Percentiles rank a stretch among this genome's conserved stretches.
phyloP scores from a whole-genome alignment of 176 grass and related monocot species.

The Zoysia japonica region DNA sequence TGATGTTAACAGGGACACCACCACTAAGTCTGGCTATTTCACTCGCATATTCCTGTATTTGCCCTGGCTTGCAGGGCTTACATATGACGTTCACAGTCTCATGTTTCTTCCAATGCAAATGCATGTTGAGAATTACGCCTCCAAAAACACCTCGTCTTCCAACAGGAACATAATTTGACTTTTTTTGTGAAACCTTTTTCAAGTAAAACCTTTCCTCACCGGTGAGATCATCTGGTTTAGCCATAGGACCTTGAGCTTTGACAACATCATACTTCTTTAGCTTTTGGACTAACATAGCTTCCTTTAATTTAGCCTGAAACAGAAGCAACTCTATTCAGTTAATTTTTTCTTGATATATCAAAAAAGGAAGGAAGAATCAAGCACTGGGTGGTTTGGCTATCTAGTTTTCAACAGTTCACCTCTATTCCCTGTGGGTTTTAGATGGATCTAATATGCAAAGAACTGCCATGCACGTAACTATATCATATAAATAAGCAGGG shows the following conservation, averaged over 20 bases:
- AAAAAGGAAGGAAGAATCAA: conserved; percentile 1
- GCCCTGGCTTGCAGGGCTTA: conserved; percentile 81
- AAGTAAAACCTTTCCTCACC: conserved; percentile 84
- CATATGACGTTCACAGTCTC: conserved; percentile 92
- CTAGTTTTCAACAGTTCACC: neutral
- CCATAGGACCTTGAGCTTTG: conserved; percentile 65
- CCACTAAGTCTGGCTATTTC: conserved; percentile 82
- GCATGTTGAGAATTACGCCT: conserved; percentile 95
- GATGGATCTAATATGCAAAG: neutral
- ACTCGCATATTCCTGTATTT: conserved; percentile 80
- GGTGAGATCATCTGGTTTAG: conserved; percentile 57
- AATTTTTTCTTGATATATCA: neutral
- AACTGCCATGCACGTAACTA: neutral
- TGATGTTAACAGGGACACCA: conserved; percentile 65
- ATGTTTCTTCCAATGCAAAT: conserved; percentile 98
- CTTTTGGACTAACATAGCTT: conserved; percentile 71
- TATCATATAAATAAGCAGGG: conserved; percentile 1
- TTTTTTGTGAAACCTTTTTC: conserved; percentile 91
- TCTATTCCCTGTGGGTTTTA: neutral
- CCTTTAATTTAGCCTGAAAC: conserved; percentile 82
- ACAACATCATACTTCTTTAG: conserved; percentile 77
- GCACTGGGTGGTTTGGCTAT: neutral
- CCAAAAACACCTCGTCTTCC: conserved; percentile 85
- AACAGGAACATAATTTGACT: conserved; percentile 87
- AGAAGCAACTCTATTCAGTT: conserved; percentile 15